Evolutionary conservation across 2,329 filamentous ascomycete genomes (phyloP), one percentile per base, ranked within the genome.

Genomic region (Aspergillus clavatus): DNA sequence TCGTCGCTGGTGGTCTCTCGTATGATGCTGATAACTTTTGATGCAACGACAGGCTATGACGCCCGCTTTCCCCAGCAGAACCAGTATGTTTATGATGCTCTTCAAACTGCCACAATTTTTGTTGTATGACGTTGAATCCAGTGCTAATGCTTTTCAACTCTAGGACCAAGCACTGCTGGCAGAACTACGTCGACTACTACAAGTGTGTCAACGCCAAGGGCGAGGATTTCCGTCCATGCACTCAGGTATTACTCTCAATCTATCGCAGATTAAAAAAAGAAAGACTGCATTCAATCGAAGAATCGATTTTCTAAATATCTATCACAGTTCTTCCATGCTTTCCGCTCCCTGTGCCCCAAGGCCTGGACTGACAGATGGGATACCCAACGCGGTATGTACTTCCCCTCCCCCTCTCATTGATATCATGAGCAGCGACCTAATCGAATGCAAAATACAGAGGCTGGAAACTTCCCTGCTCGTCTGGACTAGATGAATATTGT

Each of bases 161-260:
- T 45, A 77, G 74, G 73, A 84, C 90, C 76, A 96, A 96, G 86
- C 90, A 98, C 83, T 98, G 93, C 88, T 98, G 93, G 93, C 94
- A 98, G 75, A 98, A 98, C 83, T 98, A 98, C 77, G 93, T 98
- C 78, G 93, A 98, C 76, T 97, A 98, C 82, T 88, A 98, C 84
- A 98, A 98, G 83, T 98, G 93, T 80, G 89, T 96, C 74, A 79
- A 85, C 70, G 91, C 90, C 76, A 97, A 97, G 83, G 91, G 91
- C 74, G 91, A 97, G 80, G 90, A 96, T 70, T 97, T 97, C 73
- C 85, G 87, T 63, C 91, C 91, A 57, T 97, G 91, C 86, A 86
- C 84, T 67, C 90, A 96, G 86, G 90, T 95, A 84, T 38, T n/a
- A 18, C 19, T 27, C 5, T 23, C 18, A 3, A 12, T 4, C 11